Evolutionary conservation across 139 green algal genomes (phyloP).

Genomic region (Picochlorum sp.): DNA sequence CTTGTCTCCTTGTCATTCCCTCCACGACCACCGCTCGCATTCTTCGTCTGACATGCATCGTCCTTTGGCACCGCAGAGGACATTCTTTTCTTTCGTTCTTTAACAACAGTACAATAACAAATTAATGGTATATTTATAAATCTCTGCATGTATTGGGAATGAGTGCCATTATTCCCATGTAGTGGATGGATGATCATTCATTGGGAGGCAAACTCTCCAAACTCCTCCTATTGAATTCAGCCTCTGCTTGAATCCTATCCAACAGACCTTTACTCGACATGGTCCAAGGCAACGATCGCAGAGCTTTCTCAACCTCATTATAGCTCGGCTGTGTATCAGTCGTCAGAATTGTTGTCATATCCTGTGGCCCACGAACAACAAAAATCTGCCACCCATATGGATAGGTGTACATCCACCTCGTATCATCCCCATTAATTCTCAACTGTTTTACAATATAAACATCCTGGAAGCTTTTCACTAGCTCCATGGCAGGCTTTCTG

Average conservation of each 20-base stretch:
- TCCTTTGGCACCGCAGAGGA: background rate
- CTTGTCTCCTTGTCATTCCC: constrained; percentile 16
- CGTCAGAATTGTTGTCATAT: constrained; percentile 1
- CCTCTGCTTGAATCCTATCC: constrained; percentile 40
- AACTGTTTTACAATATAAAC: constrained; percentile 62
- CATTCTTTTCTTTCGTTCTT: background rate
- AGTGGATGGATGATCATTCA: background rate
- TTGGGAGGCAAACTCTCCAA: constrained; percentile 18
- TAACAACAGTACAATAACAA: no score
- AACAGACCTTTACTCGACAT: constrained; percentile 39
- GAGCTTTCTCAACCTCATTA: constrained; percentile 47
- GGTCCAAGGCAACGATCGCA: constrained; percentile 28
- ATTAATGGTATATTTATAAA: no score
- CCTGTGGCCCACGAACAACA: constrained; percentile 3
- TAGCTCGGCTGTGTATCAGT: constrained; percentile 40
- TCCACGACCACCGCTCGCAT: background rate
- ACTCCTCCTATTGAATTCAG: constrained; percentile 38
- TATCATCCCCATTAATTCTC: constrained; percentile 54
- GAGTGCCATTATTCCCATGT: no score
- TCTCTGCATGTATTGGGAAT: no score
- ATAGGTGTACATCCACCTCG: constrained; percentile 39
- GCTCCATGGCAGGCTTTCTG: constrained; percentile 22
- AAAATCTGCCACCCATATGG: constrained; percentile 48
- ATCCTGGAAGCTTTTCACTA: constrained; percentile 50
- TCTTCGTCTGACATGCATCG: background rate